phyloP scores from a whole-genome alignment of 1,284 basidiomycete genomes.

The Cryptococcus sp. region DNA sequence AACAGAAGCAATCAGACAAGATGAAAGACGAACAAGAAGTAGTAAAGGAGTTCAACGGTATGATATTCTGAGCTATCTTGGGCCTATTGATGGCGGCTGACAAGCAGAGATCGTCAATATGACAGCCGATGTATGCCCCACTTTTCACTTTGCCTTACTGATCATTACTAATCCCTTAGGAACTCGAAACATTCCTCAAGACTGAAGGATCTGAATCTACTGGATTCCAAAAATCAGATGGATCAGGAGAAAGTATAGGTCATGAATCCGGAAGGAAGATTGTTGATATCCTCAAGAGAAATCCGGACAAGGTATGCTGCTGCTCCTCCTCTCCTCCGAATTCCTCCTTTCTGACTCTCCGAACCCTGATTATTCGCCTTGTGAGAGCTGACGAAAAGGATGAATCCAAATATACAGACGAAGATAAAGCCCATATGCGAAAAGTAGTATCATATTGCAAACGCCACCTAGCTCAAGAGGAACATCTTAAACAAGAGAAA shows the following conservation, averaged over 20 bases:
- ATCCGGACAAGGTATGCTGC: slow-evolving; percentile 36
- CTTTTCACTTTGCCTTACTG: slow-evolving; percentile 1
- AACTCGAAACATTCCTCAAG: slow-evolving; percentile 44
- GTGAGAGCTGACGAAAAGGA: slow-evolving; percentile 20
- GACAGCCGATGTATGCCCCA: slow-evolving; percentile 32
- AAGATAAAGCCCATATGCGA: slow-evolving; percentile 45
- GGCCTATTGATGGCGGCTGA: neutral
- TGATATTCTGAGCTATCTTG: slow-evolving; percentile 3
- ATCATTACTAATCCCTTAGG: slow-evolving; percentile 14
- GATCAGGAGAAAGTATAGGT: slow-evolving; percentile 38
- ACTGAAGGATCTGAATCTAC: slow-evolving; percentile 36
- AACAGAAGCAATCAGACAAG: slow-evolving; percentile 13
- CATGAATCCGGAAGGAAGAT: slow-evolving; percentile 44
- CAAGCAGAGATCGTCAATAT: slow-evolving; percentile 44
- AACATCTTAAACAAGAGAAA: slow-evolving; percentile 41
- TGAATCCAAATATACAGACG: slow-evolving; percentile 41
- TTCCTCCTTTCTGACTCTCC: neutral
- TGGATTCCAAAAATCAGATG: slow-evolving; percentile 38
- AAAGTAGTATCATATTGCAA: slow-evolving; percentile 46
- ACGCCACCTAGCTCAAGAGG: slow-evolving; percentile 45
- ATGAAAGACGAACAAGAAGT: slow-evolving; percentile 39
- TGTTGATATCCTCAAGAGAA: slow-evolving; percentile 43
- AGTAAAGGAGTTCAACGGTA: slow-evolving; percentile 42
- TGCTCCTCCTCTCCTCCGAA: neutral
- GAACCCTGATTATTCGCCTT: neutral